Conservation (phyloP, 495 filamentous ascomycete genomes). For the Penicillium coffeae region DNA sequence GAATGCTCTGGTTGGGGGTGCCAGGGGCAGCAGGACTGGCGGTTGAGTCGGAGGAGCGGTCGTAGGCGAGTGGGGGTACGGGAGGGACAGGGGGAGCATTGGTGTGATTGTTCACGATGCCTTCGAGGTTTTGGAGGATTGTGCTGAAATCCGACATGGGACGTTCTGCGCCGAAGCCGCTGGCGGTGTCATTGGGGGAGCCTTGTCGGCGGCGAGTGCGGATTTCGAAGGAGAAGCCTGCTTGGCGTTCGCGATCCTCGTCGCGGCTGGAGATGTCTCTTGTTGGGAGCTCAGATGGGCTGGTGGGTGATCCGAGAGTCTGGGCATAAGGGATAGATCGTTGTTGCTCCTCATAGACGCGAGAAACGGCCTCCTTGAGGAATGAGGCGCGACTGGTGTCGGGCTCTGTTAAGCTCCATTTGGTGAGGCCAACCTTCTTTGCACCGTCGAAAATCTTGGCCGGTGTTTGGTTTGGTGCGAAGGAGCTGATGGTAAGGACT, state of each 20-base stretch:
- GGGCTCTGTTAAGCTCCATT: conserved; percentile 49
- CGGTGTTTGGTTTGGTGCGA: conserved; percentile 40
- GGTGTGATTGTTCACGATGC: conserved; percentile 2
- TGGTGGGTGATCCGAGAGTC: conserved; percentile 3
- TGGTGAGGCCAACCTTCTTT: conserved; percentile 50
- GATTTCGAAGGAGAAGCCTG: conserved; percentile 26
- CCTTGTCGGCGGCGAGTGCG: conserved; percentile 26
- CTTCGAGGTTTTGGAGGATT: conserved; percentile 34
- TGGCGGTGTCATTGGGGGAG: conserved; percentile 23
- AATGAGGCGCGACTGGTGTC: conserved; percentile 53
- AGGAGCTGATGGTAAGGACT: conserved; percentile 52
- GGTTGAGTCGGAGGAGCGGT: conserved; percentile 14
- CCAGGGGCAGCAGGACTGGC: conserved; percentile 10
- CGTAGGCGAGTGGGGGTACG: conserved; percentile 9
- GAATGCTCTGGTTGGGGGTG: conserved; percentile 3
- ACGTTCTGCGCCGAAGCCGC: conserved; percentile 37
- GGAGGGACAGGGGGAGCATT: conserved; percentile 10
- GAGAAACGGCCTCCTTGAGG: conserved; percentile 58
- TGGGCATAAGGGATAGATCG: conserved; percentile 9
- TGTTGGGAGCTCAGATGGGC: conserved; percentile 8
- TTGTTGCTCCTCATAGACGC: conserved; percentile 54
- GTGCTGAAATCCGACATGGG: conserved; percentile 44
- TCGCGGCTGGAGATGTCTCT: conserved; percentile 23
- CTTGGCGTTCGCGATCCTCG: conserved; percentile 25
- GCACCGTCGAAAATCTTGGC: conserved; percentile 50